These are phyloP conservation scores for Tetratostichococcus sp. DNA, from an alignment of 139 green algal genomes.

Conservation along the genomic window DNA sequence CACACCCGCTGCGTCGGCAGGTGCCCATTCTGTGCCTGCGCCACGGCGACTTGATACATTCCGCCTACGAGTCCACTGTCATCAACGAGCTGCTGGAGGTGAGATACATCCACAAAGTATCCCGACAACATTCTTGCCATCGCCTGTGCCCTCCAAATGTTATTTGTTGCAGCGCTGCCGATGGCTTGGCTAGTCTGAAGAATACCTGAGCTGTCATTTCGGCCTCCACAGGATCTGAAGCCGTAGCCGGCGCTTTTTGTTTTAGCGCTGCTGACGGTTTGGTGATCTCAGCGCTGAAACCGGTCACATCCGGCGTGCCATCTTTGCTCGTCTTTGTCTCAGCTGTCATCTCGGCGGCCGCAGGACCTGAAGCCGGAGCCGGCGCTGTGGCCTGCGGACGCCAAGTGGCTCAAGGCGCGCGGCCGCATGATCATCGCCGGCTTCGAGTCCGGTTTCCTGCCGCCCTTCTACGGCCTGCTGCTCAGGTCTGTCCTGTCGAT, in stretches of 20 bases:
- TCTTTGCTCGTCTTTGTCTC: not conserved
- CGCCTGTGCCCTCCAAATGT: no score
- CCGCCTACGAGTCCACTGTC: constrained; percentile 4
- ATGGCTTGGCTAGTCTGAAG: no score
- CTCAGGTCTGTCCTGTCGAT: not conserved
- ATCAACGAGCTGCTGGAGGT: constrained; percentile 9
- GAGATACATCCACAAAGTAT: no score
- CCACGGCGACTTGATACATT: not conserved
- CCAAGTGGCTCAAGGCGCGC: not conserved
- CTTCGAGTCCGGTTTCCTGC: not conserved
- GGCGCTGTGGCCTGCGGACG: not conserved
- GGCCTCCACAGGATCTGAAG: no score
- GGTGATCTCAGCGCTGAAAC: no score
- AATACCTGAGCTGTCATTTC: no score
- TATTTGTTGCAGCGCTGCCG: no score
- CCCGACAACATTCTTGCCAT: no score
- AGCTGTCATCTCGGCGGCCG: not conserved
- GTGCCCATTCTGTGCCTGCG: not conserved
- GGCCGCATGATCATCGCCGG: constrained; percentile 3
- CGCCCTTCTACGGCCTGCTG: not conserved
- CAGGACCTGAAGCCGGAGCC: not conserved
- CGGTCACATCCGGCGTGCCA: no score
- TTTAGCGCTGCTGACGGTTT: no score
- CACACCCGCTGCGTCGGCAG: not conserved
- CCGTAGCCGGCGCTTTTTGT: no score